Percentiles rank a stretch among this genome's conserved stretches.
phyloP scores from a whole-genome alignment of 2,329 filamentous ascomycete genomes.

The Alternaria hordeiaustralica region DNA sequence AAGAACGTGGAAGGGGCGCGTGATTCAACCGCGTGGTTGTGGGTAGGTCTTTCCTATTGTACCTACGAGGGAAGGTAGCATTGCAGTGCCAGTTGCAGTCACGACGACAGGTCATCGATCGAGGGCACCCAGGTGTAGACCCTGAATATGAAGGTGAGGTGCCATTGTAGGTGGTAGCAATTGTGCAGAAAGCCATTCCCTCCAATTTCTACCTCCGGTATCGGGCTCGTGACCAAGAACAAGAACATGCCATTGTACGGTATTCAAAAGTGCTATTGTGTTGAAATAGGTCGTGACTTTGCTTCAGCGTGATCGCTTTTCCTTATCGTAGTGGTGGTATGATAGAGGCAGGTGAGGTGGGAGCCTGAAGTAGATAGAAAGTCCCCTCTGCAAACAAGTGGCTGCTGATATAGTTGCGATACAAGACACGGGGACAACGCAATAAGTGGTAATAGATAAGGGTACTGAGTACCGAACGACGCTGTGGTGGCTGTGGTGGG shows the following conservation, averaged over 20 bases:
- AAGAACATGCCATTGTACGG: neutral
- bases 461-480: neutral
- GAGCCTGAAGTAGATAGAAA: neutral
- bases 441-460: neutral
- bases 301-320: neutral
- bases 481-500: neutral
- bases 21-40: neutral
- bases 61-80: neutral
- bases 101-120: neutral
- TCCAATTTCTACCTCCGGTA: neutral
- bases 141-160: neutral
- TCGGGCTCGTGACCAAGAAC: neutral
- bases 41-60: neutral
- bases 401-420: neutral
- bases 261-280: neutral
- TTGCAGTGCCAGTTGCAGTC: neutral
- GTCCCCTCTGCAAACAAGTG: neutral
- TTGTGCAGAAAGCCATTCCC: neutral
- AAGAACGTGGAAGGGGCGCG: neutral
- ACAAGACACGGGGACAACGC: neutral
- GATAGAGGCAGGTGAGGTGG: neutral
- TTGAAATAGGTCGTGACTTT: neutral
- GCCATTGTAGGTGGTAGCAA: neutral
- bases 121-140: neutral
- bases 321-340: neutral